phyloP scores from a whole-genome alignment of 2,329 filamentous ascomycete species.

The Byssochlamys sp. region DNA sequence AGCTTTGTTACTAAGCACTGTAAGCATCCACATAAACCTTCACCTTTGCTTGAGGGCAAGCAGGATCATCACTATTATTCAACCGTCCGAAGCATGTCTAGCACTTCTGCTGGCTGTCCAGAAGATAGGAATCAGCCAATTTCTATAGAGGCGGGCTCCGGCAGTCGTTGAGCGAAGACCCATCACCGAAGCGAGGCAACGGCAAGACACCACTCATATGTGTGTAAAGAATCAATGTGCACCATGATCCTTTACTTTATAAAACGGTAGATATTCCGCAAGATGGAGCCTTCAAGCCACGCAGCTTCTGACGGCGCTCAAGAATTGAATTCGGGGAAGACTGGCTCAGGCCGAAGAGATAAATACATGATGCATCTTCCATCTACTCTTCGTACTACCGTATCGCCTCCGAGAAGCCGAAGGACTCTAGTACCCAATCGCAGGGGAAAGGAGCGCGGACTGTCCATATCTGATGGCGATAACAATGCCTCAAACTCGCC shows the following conservation, averaged over 20 bases:
- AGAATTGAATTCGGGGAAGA: background rate
- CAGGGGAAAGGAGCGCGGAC: background rate
- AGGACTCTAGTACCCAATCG: slow-evolving; percentile 3
- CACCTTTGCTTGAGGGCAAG: background rate
- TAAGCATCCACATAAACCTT: background rate
- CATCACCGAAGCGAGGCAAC: background rate
- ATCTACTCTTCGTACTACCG: slow-evolving; percentile 13
- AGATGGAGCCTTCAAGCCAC: background rate
- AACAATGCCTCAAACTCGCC: background rate
- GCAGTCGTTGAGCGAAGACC: background rate
- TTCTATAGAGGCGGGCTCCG: background rate
- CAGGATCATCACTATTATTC: background rate
- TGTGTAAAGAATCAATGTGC: background rate
- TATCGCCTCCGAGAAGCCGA: slow-evolving; percentile 18
- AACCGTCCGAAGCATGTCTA: background rate
- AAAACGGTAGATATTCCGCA: background rate
- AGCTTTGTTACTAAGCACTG: background rate
- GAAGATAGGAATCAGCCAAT: background rate
- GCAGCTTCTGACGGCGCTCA: background rate
- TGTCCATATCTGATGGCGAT: background rate
- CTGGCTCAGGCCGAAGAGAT: background rate
- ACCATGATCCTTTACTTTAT: background rate
- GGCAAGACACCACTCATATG: background rate
- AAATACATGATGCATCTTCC: background rate
- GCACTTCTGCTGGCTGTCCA: background rate